A percentile compares a stretch with the other conserved stretches of the same genome.
Conservation (phyloP, 768 basidiomycete species). For the Russula sp. region DNA sequence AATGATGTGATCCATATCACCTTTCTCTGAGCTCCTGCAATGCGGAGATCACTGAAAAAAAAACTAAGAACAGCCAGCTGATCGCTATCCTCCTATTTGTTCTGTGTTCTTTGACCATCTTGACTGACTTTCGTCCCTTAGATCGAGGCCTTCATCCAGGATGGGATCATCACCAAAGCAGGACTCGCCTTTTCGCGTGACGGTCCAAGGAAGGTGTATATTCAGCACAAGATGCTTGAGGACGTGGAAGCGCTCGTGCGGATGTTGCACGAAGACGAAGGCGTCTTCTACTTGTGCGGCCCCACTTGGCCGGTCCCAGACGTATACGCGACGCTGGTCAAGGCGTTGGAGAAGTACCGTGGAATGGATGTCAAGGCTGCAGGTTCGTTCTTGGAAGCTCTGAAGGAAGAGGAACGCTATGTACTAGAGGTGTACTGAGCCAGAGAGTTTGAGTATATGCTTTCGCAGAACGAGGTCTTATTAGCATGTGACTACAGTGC, state of each 20-base stretch:
- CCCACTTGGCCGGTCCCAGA: constrained; percentile 99
- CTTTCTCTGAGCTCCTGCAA: constrained; percentile 13
- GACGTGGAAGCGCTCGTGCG: constrained; percentile 72
- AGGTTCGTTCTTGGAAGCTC: constrained; percentile 73
- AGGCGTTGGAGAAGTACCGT: constrained; percentile 68
- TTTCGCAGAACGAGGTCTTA: not conserved
- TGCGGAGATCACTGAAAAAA: constrained; percentile 21
- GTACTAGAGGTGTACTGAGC: constrained; percentile 72
- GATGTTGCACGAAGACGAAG: constrained; percentile 66
- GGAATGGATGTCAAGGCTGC: constrained; percentile 60
- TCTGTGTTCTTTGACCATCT: not conserved
- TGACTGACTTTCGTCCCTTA: constrained; percentile 5
- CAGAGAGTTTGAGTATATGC: not conserved
- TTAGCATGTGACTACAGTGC: not conserved
- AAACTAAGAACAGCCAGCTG: constrained; percentile 25
- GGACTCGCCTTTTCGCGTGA: constrained; percentile 98
- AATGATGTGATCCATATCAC: constrained; percentile 23
- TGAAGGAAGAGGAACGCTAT: constrained; percentile 97
- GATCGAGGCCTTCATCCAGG: constrained; percentile 88
- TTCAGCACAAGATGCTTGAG: constrained; percentile 96
- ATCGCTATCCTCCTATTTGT: not conserved
- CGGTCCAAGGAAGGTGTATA: constrained; percentile 89
- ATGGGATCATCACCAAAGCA: constrained; percentile 79
- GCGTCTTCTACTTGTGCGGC: constrained; percentile 94
- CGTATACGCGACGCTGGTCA: constrained; percentile 88